These are phyloP conservation scores for Arthrobotrys musiformis DNA, from an alignment of 2,329 filamentous ascomycete species.

Conservation along the genomic window DNA sequence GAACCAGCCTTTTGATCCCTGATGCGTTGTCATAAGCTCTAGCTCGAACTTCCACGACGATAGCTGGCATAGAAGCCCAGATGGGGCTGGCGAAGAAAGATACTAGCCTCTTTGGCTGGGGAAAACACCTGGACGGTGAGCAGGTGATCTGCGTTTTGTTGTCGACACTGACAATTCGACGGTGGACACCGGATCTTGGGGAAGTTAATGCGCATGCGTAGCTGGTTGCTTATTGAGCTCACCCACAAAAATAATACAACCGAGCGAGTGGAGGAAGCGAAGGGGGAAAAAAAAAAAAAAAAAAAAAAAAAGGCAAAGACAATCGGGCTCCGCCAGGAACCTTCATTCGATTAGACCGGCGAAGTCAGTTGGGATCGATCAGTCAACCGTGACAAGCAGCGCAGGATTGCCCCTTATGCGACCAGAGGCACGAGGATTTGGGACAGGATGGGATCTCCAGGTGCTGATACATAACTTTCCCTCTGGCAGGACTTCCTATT, in stretches of 20 bases:
- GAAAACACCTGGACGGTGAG: constrained; percentile 31
- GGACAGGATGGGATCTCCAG: constrained; percentile 32
- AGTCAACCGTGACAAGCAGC: constrained; percentile 15
- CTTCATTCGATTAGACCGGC: not conserved
- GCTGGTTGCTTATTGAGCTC: constrained; percentile 25
- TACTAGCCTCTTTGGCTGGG: constrained; percentile 35
- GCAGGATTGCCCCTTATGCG: constrained; percentile 41
- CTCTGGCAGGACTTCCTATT: constrained; percentile 46
- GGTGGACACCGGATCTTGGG: constrained; percentile 34
- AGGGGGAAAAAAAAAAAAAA: not conserved
- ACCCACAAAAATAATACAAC: constrained; percentile 9
- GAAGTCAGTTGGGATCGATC: constrained; percentile 11
- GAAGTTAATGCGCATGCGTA: constrained; percentile 44
- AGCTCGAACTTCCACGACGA: not conserved
- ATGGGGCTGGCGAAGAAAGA: constrained; percentile 22
- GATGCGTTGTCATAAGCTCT: constrained; percentile 49
- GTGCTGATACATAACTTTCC: not conserved
- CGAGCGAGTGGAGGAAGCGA: not conserved
- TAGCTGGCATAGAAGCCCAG: constrained; percentile 13
- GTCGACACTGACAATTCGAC: constrained; percentile 10
- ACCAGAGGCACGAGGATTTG: constrained; percentile 4
- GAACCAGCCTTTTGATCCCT: constrained; percentile 26
- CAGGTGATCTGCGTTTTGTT: constrained; percentile 34
- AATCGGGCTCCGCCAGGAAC: not conserved
- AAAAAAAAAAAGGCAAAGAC: not conserved